phyloP scores from a whole-genome alignment of 2,329 filamentous ascomycete species.

The Cladosporium sp. region DNA sequence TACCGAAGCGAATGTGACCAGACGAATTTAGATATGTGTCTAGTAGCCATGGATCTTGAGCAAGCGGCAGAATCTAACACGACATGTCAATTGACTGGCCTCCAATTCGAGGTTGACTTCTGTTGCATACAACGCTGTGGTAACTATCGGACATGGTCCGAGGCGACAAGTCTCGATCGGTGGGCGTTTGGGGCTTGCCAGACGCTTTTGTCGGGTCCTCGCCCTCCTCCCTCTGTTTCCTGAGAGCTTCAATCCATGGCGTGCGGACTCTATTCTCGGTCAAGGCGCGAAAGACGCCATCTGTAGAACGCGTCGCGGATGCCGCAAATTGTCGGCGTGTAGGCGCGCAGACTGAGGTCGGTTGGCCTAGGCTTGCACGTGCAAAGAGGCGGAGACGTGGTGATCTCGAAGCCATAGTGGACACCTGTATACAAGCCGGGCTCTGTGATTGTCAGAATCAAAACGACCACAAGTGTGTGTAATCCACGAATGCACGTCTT shows the following conservation, averaged over 20 bases:
- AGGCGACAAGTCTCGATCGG: conserved; percentile 56
- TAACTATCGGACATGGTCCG: conserved; percentile 70
- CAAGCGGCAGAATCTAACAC: conserved; percentile 59
- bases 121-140: conserved; percentile 56
- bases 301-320: conserved; percentile 35
- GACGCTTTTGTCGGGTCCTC: conserved; percentile 29
- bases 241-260: conserved; percentile 66
- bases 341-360: not conserved
- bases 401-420: not conserved
- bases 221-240: conserved; percentile 43
- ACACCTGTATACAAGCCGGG: no score
- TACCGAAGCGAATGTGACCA: conserved; percentile 69
- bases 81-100: not conserved
- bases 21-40: conserved; percentile 75
- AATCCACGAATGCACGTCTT: not conserved
- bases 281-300: conserved; percentile 58
- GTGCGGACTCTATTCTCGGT: conserved; percentile 58
- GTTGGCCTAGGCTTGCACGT: not conserved
- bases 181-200: conserved; percentile 33
- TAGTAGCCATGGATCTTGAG: conserved; percentile 69
- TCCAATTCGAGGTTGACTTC: not conserved
- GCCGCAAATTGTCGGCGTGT: conserved; percentile 16
- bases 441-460: no score
- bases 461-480: not conserved
- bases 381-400: conserved; percentile 2